Evolutionary conservation across 441 rosid genomes (phyloP), one percentile per base, ranked within the genome.

Genomic region (Gossypium lobatum): DNA sequence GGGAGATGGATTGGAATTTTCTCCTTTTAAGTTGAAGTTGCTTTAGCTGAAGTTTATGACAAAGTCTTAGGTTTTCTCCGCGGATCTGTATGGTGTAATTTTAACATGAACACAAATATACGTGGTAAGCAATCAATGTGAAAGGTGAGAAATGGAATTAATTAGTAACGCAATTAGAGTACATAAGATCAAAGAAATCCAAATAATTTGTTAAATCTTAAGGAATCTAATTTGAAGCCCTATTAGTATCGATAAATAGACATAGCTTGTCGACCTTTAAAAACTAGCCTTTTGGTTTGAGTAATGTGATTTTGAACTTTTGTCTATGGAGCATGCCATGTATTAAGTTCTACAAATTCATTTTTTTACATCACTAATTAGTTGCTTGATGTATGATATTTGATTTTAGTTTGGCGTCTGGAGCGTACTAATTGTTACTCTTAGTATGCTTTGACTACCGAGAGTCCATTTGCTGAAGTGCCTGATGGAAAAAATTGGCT

Each of bases 1-100:
- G 37, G 54, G 21, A 58, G 52, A 23, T 45, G 18, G 55, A 54
- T 26, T 54, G 63, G 18, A 1, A 18, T 37, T 34, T 20, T 16
- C 45, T 70, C 53, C 31, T 31, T 70, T 52, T 37, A 37, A 55
- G 64, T 37, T 20, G 28, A 70, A 55, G 26, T 70, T 70, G 50
- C 63, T 20, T 11, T 70, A 57, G 31, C 13, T 5, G 37, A 70
- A 28, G 64, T 45, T 70, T 2, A 55, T 57, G 62, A 20, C 3
- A 14, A 6, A 31, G 20, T 57, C 1, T 11, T 55, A 20, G 31
- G 6, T 37, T 55, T 18, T 52, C 3, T 26, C 2, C 42, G 16
- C 11, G 25, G 46, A 69, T 52, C 60, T 68, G 10, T 39, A 34
- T 55, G 72, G 17, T 66, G 13, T 23, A 14, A 28, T 69, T 52